These are phyloP conservation scores for Vitis vinifera DNA, from an alignment of 164 flowering plant species.

Conservation along the genomic window DNA sequence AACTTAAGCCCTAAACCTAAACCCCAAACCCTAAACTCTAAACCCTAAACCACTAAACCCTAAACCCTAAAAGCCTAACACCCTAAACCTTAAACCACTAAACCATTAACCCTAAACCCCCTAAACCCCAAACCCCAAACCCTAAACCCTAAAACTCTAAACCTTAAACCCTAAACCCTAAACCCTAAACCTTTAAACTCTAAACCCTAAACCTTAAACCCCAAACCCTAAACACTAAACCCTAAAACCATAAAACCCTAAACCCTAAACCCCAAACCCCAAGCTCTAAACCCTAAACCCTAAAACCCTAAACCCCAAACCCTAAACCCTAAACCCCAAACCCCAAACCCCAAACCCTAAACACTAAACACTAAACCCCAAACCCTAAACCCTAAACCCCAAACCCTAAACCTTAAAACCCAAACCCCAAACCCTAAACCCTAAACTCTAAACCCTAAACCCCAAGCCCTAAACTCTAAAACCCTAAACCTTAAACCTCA, in stretches of 20 bases:
- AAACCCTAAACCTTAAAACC: slow-evolving; percentile 20
- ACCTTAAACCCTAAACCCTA: neutral
- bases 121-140: slow-evolving; percentile 14
- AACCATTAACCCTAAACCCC: slow-evolving; percentile 23
- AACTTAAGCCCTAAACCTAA: slow-evolving; percentile 13
- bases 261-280: slow-evolving; percentile 18
- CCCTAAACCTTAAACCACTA: slow-evolving; percentile 27
- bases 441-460: slow-evolving; percentile 24
- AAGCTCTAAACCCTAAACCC: slow-evolving; percentile 16
- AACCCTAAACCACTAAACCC: neutral
- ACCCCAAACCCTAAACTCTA: neutral
- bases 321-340: slow-evolving; percentile 15
- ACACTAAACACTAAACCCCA: neutral
- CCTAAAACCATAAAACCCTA: slow-evolving; percentile 21
- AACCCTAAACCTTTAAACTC: neutral
- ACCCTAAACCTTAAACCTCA: neutral
- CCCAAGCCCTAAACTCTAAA: slow-evolving; percentile 20
- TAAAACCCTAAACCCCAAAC: slow-evolving; percentile 9
- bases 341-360: slow-evolving; percentile 11
- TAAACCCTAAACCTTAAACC: slow-evolving; percentile 16
- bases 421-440: slow-evolving; percentile 19
- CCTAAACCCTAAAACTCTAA: neutral
- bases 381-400: neutral
- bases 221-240: slow-evolving; percentile 18
- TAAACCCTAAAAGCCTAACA: slow-evolving; percentile 25